Evolutionary conservation across 257 asterid genomes (phyloP).

Genomic region (Agastache rugosa): DNA sequence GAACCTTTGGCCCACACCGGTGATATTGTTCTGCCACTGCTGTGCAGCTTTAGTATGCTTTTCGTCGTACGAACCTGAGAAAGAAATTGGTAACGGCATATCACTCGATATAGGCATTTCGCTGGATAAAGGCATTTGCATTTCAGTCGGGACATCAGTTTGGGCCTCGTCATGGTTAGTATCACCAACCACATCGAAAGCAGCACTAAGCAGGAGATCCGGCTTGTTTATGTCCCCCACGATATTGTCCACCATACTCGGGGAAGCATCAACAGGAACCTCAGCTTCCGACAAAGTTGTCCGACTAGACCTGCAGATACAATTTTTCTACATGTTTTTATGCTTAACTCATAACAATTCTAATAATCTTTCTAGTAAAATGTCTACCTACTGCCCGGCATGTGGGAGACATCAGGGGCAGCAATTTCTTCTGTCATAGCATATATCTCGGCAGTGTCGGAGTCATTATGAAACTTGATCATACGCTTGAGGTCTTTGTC

Average conservation of each 20-base stretch:
- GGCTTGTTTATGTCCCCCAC: slow-evolving; percentile 72
- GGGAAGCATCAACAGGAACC: slow-evolving; percentile 64
- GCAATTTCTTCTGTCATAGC: slow-evolving; percentile 75
- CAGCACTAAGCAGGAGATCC: slow-evolving; percentile 58
- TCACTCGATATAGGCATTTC: slow-evolving; percentile 57
- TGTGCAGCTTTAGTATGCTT: slow-evolving; percentile 81
- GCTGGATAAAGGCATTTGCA: slow-evolving; percentile 49
- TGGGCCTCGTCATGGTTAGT: slow-evolving; percentile 57
- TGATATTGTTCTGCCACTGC: slow-evolving; percentile 87
- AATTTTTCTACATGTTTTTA: slow-evolving; percentile 37
- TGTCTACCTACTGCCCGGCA: slow-evolving; percentile 96
- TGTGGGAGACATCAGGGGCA: slow-evolving; percentile 75
- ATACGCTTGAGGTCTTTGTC: slow-evolving; percentile 92
- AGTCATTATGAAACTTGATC: slow-evolving; percentile 76
- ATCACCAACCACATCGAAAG: slow-evolving; percentile 80
- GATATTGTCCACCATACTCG: slow-evolving; percentile 57
- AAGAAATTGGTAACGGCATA: slow-evolving; percentile 59
- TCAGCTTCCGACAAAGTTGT: slow-evolving; percentile 84
- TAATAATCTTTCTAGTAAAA: slow-evolving; percentile 37
- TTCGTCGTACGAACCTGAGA: slow-evolving; percentile 57
- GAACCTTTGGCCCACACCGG: slow-evolving; percentile 98
- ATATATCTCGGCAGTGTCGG: slow-evolving; percentile 76
- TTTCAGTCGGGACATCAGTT: slow-evolving; percentile 56
- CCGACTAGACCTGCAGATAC: slow-evolving; percentile 87
- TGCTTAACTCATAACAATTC: slow-evolving; percentile 33